phyloP scores from a whole-genome alignment of 768 basidiomycete genomes.

The Leccinum arenicola region DNA sequence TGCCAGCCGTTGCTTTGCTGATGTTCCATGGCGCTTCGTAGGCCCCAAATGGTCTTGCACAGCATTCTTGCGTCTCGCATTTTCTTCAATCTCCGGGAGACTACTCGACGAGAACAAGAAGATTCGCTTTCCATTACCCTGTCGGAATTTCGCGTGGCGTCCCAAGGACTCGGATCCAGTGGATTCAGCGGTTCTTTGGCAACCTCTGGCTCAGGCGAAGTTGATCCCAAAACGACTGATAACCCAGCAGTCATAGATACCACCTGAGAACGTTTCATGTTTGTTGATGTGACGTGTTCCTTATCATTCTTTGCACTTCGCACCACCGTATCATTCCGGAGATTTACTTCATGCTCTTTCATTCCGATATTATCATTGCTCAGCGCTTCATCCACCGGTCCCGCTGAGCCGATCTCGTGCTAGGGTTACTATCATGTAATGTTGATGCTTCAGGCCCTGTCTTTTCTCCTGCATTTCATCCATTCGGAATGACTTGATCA shows the following conservation, averaged over 20 bases:
- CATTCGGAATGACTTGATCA: background rate
- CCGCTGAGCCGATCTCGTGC: no score
- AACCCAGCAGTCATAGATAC: background rate
- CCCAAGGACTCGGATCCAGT: background rate
- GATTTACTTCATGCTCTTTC: no score
- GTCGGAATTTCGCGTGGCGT: constrained; percentile 7
- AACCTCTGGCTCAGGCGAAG: background rate
- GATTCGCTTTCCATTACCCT: background rate
- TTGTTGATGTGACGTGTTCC: no score
- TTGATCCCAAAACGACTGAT: background rate
- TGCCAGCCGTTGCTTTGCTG: background rate
- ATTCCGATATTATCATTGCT: no score
- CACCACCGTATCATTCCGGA: no score
- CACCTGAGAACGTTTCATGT: background rate
- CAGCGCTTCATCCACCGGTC: no score
- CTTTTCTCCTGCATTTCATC: background rate
- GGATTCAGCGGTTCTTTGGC: background rate
- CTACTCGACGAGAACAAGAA: constrained; percentile 7
- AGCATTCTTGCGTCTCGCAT: constrained; percentile 25
- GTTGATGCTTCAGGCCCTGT: background rate
- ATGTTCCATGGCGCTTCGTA: background rate
- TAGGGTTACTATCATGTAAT: no score
- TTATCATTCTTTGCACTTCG: no score
- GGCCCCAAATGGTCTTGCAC: constrained; percentile 21
- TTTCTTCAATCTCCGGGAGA: constrained; percentile 25